Percentiles rank a stretch among this genome's conserved stretches.
Conservation (phyloP, 805 yeast genomes). For the Candida michaelii region DNA sequence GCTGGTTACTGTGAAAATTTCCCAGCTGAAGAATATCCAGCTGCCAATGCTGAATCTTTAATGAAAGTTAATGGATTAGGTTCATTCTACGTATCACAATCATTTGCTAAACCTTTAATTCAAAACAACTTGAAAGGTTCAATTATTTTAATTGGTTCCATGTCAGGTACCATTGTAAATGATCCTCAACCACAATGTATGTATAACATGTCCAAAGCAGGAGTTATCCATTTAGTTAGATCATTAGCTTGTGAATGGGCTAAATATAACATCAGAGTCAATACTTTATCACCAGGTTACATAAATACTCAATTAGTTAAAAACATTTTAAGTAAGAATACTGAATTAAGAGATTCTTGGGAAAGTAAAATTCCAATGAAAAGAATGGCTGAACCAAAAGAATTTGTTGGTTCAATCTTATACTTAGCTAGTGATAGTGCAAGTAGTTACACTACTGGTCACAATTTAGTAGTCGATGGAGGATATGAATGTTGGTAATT, state of each 20-base stretch:
- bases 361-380: constrained; percentile 70
- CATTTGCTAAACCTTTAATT: constrained; percentile 68
- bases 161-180: constrained; percentile 76
- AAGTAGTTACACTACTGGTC: constrained; percentile 79
- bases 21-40: constrained; percentile 76
- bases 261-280: constrained; percentile 69
- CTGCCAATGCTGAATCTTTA: constrained; percentile 63
- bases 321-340: constrained; percentile 61
- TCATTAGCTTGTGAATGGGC: constrained; percentile 85
- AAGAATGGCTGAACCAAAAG: constrained; percentile 84
- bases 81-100: constrained; percentile 69
- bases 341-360: constrained; percentile 69
- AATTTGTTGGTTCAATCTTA: constrained; percentile 73
- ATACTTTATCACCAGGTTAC: constrained; percentile 79
- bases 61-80: constrained; percentile 75
- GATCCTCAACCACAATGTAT: constrained; percentile 79
- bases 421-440: constrained; percentile 73
- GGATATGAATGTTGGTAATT: constrained; percentile 83
- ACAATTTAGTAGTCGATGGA: constrained; percentile 80
- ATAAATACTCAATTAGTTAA: constrained; percentile 76
- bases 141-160: constrained; percentile 69
- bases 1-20: constrained; percentile 87
- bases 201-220: constrained; percentile 85
- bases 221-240: constrained; percentile 76
- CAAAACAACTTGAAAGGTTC: constrained; percentile 57